Evolutionary conservation across 2,329 filamentous ascomycete species (phyloP).

Genomic region (Coniochaeta prunicola): DNA sequence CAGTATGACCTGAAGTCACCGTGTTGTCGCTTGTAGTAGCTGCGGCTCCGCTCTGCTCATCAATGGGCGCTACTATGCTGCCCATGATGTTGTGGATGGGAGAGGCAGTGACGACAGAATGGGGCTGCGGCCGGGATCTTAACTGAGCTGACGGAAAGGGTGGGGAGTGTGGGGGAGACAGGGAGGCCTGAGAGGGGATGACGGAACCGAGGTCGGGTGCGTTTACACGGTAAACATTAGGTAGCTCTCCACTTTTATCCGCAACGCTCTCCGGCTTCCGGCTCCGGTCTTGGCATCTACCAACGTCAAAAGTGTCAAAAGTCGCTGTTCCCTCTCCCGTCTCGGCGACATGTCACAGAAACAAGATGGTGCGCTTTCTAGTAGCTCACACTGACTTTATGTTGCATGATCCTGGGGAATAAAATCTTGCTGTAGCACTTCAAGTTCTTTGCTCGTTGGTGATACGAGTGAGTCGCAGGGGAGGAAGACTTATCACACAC

Average conservation of each 20-base stretch:
- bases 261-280: neutral
- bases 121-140: neutral
- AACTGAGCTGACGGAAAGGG: neutral
- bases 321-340: too few relatives aligned
- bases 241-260: neutral
- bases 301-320: neutral
- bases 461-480: too few relatives aligned
- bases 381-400: too few relatives aligned
- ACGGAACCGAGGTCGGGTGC: neutral
- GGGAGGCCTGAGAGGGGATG: too few relatives aligned
- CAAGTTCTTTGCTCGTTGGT: too few relatives aligned
- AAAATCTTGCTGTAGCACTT: too few relatives aligned
- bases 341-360: too few relatives aligned
- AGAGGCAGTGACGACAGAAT: neutral
- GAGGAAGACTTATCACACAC: too few relatives aligned
- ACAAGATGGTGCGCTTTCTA: too few relatives aligned
- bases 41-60: neutral
- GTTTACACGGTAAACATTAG: too few relatives aligned
- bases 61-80: neutral
- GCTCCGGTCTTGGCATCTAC: neutral
- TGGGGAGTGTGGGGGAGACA: neutral
- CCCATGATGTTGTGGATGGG: neutral
- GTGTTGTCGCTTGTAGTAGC: neutral
- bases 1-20: neutral
- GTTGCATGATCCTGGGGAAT: too few relatives aligned